A percentile compares a stretch with the other conserved stretches of the same genome.
These are phyloP conservation scores for Phaffomyces opuntiae DNA, from an alignment of 805 yeast genomes.

Conservation along the genomic window DNA sequence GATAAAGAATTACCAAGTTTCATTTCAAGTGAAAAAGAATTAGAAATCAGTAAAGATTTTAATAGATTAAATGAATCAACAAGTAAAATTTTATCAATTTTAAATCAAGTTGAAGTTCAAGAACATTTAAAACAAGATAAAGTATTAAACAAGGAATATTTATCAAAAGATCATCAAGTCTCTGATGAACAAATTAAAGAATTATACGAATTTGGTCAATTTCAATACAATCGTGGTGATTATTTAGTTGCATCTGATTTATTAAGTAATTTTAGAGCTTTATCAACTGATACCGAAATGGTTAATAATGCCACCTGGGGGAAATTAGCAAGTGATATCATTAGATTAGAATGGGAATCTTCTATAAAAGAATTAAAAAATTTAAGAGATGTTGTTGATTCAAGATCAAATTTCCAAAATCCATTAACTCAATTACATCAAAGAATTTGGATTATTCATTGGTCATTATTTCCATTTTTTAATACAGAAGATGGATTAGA, in stretches of 20 bases:
- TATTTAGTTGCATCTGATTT: slow-evolving; percentile 53
- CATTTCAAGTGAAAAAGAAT: slow-evolving; percentile 31
- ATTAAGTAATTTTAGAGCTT: slow-evolving; percentile 47
- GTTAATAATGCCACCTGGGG: slow-evolving; percentile 62
- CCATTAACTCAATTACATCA: slow-evolving; percentile 54
- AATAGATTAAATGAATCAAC: slow-evolving; percentile 35
- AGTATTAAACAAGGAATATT: slow-evolving; percentile 40
- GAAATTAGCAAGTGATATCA: slow-evolving; percentile 53
- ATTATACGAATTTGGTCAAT: slow-evolving; percentile 52
- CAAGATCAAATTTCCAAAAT: slow-evolving; percentile 39
- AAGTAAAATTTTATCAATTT: slow-evolving; percentile 36
- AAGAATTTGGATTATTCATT: slow-evolving; percentile 64
- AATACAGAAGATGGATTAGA: slow-evolving; percentile 45
- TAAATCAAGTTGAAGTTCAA: slow-evolving; percentile 44
- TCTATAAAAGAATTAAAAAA: slow-evolving; percentile 47
- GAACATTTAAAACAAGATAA: slow-evolving; percentile 49
- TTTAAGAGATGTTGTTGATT: slow-evolving; percentile 53
- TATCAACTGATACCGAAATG: slow-evolving; percentile 44
- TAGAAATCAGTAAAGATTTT: slow-evolving; percentile 24
- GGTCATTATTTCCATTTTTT: slow-evolving; percentile 61
- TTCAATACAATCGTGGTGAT: slow-evolving; percentile 58
- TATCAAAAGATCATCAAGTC: slow-evolving; percentile 38
- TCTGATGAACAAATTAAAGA: slow-evolving; percentile 42
- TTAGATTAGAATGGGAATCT: slow-evolving; percentile 43
- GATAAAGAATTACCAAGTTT: slow-evolving; percentile 35